These are phyloP conservation scores for Colletotrichum sp. DNA, from an alignment of 2,329 filamentous ascomycete species.

Conservation along the genomic window DNA sequence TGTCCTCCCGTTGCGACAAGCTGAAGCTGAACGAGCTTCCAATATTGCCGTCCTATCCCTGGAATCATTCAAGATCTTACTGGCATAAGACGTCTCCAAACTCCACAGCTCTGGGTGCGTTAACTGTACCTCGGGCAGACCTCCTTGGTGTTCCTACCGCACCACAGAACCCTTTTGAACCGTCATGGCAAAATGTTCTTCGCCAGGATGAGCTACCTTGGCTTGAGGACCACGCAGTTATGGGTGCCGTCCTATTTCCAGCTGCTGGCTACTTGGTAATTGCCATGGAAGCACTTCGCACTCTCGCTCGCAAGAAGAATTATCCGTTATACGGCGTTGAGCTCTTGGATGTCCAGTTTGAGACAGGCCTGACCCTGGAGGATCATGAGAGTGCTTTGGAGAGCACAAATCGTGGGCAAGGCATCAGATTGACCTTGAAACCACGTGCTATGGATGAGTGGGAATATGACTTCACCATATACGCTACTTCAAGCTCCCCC, in stretches of 20 bases:
- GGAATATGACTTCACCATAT: constrained; percentile 36
- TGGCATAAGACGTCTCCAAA: not conserved
- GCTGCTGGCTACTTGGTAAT: not conserved
- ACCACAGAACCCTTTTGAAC: not conserved
- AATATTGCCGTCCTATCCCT: constrained; percentile 13
- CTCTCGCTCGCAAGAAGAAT: not conserved
- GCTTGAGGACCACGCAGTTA: constrained; percentile 45
- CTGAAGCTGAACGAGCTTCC: not conserved
- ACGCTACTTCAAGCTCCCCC: constrained; percentile 10
- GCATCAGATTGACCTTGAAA: constrained; percentile 19
- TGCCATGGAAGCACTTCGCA: constrained; percentile 3
- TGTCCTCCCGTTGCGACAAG: not conserved
- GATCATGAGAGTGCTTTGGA: not conserved
- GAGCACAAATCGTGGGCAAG: constrained; percentile 30
- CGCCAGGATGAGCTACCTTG: constrained; percentile 33
- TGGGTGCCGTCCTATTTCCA: constrained; percentile 44
- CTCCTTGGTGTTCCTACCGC: not conserved
- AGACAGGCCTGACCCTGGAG: constrained; percentile 15
- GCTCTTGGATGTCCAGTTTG: not conserved
- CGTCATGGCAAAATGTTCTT: not conserved
- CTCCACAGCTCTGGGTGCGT: not conserved
- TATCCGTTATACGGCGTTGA: not conserved
- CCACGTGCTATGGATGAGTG: not conserved
- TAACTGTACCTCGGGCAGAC: not conserved
- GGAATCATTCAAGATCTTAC: constrained; percentile 7